Evolutionary conservation across 345 rosid genomes (phyloP).

Genomic region (Bruguiera parviflora): DNA sequence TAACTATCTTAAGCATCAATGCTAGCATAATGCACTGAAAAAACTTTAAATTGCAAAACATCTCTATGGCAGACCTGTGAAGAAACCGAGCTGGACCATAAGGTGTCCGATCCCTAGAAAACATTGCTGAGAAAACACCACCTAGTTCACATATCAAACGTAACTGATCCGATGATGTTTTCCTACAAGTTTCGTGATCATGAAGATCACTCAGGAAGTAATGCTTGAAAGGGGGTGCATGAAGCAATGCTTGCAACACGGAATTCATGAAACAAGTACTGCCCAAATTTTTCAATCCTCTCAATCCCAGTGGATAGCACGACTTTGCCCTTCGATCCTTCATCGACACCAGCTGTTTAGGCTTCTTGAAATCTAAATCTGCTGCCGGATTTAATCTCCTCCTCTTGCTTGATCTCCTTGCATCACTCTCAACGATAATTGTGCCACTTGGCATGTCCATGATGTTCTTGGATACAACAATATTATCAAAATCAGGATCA

Average conservation of each 20-base stretch:
- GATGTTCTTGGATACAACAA: conserved; percentile 21
- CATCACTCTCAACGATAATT: conserved; percentile 9
- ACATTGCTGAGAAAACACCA: conserved; percentile 21
- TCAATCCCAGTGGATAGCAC: conserved; percentile 29
- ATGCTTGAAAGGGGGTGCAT: conserved; percentile 29
- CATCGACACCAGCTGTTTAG: conserved; percentile 29
- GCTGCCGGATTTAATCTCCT: conserved; percentile 32
- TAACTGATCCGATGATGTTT: conserved; percentile 21
- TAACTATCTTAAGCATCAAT: background rate
- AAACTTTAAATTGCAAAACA: conserved; percentile 3
- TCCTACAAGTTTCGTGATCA: conserved; percentile 22
- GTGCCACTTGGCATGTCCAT: conserved; percentile 19
- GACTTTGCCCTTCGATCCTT: conserved; percentile 28
- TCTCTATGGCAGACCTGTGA: conserved; percentile 28
- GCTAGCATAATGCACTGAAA: conserved; percentile 10
- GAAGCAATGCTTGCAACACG: conserved; percentile 31
- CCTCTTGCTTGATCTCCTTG: conserved; percentile 29
- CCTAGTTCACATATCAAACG: conserved; percentile 28
- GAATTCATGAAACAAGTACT: conserved; percentile 35
- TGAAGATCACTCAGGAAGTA: conserved; percentile 27
- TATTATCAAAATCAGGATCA: conserved; percentile 31
- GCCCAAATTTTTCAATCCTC: conserved; percentile 33
- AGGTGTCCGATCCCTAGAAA: conserved; percentile 29
- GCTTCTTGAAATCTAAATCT: conserved; percentile 49
- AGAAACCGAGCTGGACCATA: conserved; percentile 32